Conservation (phyloP, 2,329 filamentous ascomycete genomes). For the Diaporthe aspalathi region DNA sequence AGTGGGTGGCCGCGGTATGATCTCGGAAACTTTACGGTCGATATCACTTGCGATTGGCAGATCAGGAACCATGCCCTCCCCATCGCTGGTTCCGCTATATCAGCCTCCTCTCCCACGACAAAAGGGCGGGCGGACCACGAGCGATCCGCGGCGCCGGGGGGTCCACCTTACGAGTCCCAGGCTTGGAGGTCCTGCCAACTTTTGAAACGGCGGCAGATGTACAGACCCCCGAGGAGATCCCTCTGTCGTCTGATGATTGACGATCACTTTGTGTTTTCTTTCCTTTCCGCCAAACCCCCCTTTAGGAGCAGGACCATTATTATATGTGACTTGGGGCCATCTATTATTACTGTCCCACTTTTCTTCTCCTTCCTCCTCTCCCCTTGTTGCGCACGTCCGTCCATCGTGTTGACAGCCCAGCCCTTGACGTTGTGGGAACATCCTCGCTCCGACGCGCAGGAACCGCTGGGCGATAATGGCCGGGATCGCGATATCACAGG, state of each 20-base stretch:
- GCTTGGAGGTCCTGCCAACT: background rate
- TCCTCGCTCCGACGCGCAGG: constrained; percentile 13
- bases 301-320: background rate
- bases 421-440: constrained; percentile 9
- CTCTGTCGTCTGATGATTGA: background rate
- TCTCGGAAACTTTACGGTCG: background rate
- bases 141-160: background rate
- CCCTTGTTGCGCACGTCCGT: background rate
- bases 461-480: background rate
- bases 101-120: background rate
- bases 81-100: background rate
- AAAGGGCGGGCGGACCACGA: background rate
- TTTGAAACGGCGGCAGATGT: constrained; percentile 26
- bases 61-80: background rate
- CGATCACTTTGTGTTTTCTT: background rate
- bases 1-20: too few relatives aligned
- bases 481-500: constrained; percentile 1
- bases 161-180: background rate
- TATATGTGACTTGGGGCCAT: constrained; percentile 9
- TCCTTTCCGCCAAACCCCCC: background rate
- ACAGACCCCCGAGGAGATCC: constrained; percentile 18
- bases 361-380: background rate
- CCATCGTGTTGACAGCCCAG: constrained; percentile 1
- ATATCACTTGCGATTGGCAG: constrained; percentile 28
- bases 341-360: background rate